Evolutionary conservation across 768 basidiomycete genomes (phyloP), one percentile per base, ranked within the genome.

Genomic region (Amanita pallidorosea): DNA sequence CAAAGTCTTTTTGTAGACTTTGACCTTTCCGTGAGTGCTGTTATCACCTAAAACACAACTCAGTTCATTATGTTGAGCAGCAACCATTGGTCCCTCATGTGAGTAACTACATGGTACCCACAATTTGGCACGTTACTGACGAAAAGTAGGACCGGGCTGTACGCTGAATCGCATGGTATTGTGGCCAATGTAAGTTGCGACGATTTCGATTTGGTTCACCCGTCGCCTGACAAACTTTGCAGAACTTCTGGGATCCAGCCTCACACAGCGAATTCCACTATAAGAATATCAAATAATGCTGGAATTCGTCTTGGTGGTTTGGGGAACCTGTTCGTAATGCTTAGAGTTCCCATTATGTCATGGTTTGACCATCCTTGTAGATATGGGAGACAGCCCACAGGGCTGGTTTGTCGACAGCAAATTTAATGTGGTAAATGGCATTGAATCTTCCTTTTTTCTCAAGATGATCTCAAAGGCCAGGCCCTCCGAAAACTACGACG

Each of bases 11-110:
- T 20, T 34, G 7, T 49, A 90, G 88, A 88, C 89, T 1, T 64
- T 92, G 57, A 95, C 92, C 2, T 95, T 95, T 59, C 93, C 92
- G 81, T 90, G 61, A 74, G 87, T 73, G 8, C 6, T 40, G 12
- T 22, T 22, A 7, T 38, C 17, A n/a, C 17, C 2, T n/a, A 25
- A 12, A 37, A 7, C 4, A 29, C 13, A 18, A 11, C 38, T 13
- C n/a, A 5, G 6, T 11, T 38, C 13, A 40, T 48, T 22, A n/a
- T 25, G n/a, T 25, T 34, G 22, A 17, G 13, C 38, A 91, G 87
- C 15, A 95, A 95, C 61, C 93, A 95, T 63, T 96, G 92, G 91
- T 66, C 83, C 3, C 61, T 95, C 34, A 81, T 95, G 88, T 90
- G 60, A 23, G 75, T 61, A 5, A n/a, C n/a, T n/a, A n/a, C n/a